These are phyloP conservation scores for Colletotrichum lupini DNA, from an alignment of 2,329 filamentous ascomycete species.

Conservation along the genomic window DNA sequence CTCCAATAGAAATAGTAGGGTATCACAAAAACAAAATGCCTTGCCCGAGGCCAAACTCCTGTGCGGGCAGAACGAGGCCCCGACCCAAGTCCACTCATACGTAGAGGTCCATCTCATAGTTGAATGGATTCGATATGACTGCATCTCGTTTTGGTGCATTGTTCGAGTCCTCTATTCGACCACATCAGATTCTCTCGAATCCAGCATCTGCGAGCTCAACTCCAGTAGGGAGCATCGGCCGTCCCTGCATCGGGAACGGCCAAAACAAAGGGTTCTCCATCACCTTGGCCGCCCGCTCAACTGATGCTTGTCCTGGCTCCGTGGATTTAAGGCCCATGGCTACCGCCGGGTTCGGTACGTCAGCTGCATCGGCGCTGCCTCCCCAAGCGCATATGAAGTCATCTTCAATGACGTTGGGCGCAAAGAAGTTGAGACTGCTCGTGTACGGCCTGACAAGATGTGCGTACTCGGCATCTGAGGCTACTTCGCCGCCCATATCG, in stretches of 20 bases:
- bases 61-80: slow-evolving; percentile 3
- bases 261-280: slow-evolving; percentile 68
- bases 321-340: slow-evolving; percentile 13
- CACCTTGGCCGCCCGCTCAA: slow-evolving; percentile 46
- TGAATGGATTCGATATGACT: neutral
- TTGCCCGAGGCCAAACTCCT: slow-evolving; percentile 28
- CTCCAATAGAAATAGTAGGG: slow-evolving; percentile 22
- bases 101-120: neutral
- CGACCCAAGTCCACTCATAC: neutral
- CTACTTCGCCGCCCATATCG: slow-evolving; percentile 48
- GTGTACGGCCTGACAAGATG: slow-evolving; percentile 59
- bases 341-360: slow-evolving; percentile 14
- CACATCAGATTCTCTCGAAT: slow-evolving; percentile 53
- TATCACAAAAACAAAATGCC: slow-evolving; percentile 34
- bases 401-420: slow-evolving; percentile 58
- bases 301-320: slow-evolving; percentile 13
- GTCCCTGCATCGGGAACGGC: slow-evolving; percentile 70
- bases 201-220: slow-evolving; percentile 61
- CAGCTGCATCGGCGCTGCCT: slow-evolving; percentile 29
- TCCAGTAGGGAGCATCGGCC: slow-evolving; percentile 63
- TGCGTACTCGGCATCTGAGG: slow-evolving; percentile 49
- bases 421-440: slow-evolving; percentile 67
- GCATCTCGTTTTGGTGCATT: neutral
- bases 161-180: neutral
- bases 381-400: slow-evolving; percentile 64